These are phyloP conservation scores for Dioszegia aurantiaca DNA, from an alignment of 768 basidiomycete genomes.

Conservation along the genomic window DNA sequence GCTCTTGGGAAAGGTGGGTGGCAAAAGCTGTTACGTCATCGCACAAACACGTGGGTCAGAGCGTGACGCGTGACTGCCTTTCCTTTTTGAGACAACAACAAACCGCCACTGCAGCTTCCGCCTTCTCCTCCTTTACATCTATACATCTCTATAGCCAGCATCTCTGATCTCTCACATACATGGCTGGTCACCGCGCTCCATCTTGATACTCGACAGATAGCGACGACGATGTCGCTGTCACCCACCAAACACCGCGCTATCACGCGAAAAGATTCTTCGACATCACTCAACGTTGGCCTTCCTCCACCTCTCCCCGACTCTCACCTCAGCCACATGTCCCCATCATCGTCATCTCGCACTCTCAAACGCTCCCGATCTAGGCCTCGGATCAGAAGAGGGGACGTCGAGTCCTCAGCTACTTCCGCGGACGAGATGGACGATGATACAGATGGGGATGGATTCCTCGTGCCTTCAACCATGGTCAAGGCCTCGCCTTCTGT, in stretches of 20 bases:
- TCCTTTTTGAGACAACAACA: slow-evolving; percentile 5
- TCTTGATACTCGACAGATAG: not conserved
- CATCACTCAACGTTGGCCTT: slow-evolving; percentile 39
- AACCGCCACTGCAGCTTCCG: not conserved
- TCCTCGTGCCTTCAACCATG: not conserved
- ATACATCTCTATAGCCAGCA: not conserved
- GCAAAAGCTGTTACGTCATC: no score
- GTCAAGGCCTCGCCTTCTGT: slow-evolving; percentile 14
- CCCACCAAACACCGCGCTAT: slow-evolving; percentile 31
- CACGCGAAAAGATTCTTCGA: slow-evolving; percentile 35
- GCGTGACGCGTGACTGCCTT: slow-evolving; percentile 15
- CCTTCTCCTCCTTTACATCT: not conserved
- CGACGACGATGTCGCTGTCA: slow-evolving; percentile 17
- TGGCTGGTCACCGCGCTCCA: not conserved
- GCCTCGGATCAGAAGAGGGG: slow-evolving; percentile 36
- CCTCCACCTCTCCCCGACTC: slow-evolving; percentile 39
- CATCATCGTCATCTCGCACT: slow-evolving; percentile 15
- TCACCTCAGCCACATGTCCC: slow-evolving; percentile 26
- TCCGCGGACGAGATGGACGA: slow-evolving; percentile 21
- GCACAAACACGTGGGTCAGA: no score
- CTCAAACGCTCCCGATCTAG: slow-evolving; percentile 22
- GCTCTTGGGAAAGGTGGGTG: no score
- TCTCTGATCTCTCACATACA: not conserved
- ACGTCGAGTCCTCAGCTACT: slow-evolving; percentile 40
- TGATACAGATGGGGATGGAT: not conserved